A percentile compares a stretch with the other conserved stretches of the same genome.
phyloP scores from a whole-genome alignment of 805 yeast species.

The Candida saitoana region DNA sequence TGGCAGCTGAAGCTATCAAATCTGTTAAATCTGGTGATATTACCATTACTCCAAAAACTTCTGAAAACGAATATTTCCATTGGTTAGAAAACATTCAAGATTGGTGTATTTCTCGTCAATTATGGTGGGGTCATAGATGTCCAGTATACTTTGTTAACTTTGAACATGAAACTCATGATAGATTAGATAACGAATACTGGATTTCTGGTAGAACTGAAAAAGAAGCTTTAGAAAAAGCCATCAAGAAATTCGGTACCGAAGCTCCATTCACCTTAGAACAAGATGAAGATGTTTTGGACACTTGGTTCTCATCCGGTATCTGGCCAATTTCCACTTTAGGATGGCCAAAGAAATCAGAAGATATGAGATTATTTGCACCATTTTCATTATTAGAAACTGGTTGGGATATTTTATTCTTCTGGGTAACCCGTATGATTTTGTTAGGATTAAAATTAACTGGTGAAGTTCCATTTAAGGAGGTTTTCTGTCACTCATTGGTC shows the following conservation, averaged over 20 bases:
- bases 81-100: constrained; percentile 97
- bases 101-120: constrained; percentile 96
- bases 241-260: constrained; percentile 58
- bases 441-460: constrained; percentile 89
- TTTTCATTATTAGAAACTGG: constrained; percentile 96
- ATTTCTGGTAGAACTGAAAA: constrained; percentile 79
- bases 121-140: constrained; percentile 96
- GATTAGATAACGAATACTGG: constrained; percentile 73
- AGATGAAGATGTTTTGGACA: constrained; percentile 97
- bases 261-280: constrained; percentile 74
- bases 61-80: constrained; percentile 89
- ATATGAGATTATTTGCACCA: constrained; percentile 77
- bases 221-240: constrained; percentile 85
- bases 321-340: constrained; percentile 98
- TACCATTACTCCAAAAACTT: constrained; percentile 78
- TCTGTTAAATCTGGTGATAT: constrained; percentile 82
- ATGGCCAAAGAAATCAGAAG: constrained; percentile 82
- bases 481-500: constrained; percentile 95
- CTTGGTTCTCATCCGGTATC: constrained; percentile 97
- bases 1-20: constrained; percentile 82
- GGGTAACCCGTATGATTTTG: constrained; percentile 97
- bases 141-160: constrained; percentile 87
- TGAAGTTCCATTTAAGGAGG: constrained; percentile 88
- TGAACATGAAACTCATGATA: constrained; percentile 67
- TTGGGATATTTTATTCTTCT: constrained; percentile 98